A percentile compares a stretch with the other conserved stretches of the same genome.
Conservation (phyloP, 257 asterid species). For the Misopates orontium region DNA sequence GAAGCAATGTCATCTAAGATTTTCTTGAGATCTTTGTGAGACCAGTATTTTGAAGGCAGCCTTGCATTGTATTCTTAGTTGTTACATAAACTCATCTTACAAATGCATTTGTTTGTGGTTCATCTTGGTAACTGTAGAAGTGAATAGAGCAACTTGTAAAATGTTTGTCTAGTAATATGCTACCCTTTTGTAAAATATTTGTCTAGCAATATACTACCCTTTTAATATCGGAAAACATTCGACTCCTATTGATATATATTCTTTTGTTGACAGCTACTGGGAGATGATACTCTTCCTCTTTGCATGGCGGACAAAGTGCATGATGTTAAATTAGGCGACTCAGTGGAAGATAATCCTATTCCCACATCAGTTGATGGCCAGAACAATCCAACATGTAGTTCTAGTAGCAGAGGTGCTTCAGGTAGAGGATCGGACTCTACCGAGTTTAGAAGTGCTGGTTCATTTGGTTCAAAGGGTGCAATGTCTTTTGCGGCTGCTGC, state of each 20-base stretch:
- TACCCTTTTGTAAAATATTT: no score
- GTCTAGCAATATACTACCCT: no score
- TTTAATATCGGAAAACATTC: background rate
- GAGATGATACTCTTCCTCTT: slow-evolving; percentile 71
- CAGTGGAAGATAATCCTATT: slow-evolving; percentile 56
- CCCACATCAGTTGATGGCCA: slow-evolving; percentile 53
- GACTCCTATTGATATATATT: slow-evolving; percentile 13
- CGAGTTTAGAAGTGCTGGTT: slow-evolving; percentile 72
- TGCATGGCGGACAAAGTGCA: slow-evolving; percentile 84
- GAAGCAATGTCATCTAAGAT: background rate
- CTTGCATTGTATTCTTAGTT: background rate
- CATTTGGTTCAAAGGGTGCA: slow-evolving; percentile 88
- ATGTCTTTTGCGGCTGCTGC: slow-evolving; percentile 98
- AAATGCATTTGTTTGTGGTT: no score
- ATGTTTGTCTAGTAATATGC: no score
- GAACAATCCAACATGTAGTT: slow-evolving; percentile 63
- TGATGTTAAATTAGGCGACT: slow-evolving; percentile 82
- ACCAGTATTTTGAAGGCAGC: background rate
- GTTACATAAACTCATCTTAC: no score
- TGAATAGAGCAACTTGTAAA: no score
- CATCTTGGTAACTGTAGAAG: no score
- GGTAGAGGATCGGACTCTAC: slow-evolving; percentile 32
- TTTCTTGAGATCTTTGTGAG: background rate
- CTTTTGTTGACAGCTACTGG: slow-evolving; percentile 53
- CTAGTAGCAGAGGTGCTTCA: slow-evolving; percentile 61